Evolutionary conservation across 169 alveolate species (phyloP).

Genomic region (Plasmodium billcollinsi): DNA sequence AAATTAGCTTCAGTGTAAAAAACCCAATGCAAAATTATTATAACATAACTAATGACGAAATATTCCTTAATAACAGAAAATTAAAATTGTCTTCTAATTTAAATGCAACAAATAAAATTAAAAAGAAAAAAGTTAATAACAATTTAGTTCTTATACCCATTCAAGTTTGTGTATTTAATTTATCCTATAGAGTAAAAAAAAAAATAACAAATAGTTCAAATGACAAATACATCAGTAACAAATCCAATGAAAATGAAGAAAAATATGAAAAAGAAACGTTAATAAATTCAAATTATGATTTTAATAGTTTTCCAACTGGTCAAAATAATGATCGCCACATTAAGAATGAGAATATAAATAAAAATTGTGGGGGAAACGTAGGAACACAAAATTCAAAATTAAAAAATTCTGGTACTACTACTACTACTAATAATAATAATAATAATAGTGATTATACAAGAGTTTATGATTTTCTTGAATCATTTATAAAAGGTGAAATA

Average conservation of each 20-base stretch:
- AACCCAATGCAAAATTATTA: slow-evolving; percentile 61
- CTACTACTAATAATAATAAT: slow-evolving; percentile 9
- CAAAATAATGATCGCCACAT: slow-evolving; percentile 13
- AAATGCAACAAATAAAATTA: slow-evolving; percentile 40
- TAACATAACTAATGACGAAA: slow-evolving; percentile 53
- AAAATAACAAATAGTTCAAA: slow-evolving; percentile 8
- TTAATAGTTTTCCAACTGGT: slow-evolving; percentile 2
- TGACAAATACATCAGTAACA: slow-evolving; percentile 12
- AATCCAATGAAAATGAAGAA: slow-evolving; percentile 18
- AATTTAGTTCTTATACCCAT: slow-evolving; percentile 67
- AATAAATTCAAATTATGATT: slow-evolving; percentile 24
- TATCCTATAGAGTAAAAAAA: slow-evolving; percentile 61
- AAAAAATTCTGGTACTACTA: slow-evolving; percentile 9
- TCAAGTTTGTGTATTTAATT: slow-evolving; percentile 70
- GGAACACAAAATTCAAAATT: slow-evolving; percentile 13
- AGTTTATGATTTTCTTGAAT: slow-evolving; percentile 55
- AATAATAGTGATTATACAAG: slow-evolving; percentile 33
- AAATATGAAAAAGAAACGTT: slow-evolving; percentile 20
- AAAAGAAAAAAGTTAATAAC: slow-evolving; percentile 42
- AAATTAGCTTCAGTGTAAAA: slow-evolving; percentile 40
- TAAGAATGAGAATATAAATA: slow-evolving; percentile 23
- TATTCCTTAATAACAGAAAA: slow-evolving; percentile 55
- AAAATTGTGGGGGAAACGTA: background rate
- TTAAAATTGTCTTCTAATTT: slow-evolving; percentile 39
- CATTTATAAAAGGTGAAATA: slow-evolving; percentile 68